Evolutionary conservation across 1,139 yeast genomes (phyloP).

Genomic region (Kurtzmaniella quercitrusa): DNA sequence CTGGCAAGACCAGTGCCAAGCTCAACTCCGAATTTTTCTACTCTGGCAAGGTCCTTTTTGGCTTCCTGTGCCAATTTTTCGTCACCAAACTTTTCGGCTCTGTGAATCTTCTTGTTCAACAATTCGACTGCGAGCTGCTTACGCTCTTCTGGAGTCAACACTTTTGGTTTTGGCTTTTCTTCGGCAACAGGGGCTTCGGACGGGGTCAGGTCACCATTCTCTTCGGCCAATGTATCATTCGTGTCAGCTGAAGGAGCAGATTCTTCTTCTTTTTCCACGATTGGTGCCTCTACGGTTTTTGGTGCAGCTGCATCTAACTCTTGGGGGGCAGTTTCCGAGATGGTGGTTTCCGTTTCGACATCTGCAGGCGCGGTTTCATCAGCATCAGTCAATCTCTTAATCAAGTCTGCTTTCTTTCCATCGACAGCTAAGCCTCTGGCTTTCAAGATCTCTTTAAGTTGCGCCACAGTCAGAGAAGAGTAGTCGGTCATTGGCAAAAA

Average conservation of each 20-base stretch:
- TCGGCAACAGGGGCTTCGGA: slow-evolving; percentile 13
- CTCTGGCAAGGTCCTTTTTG: slow-evolving; percentile 61
- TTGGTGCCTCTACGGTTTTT: slow-evolving; percentile 12
- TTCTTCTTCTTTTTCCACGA: slow-evolving; percentile 6
- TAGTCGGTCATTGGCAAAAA: slow-evolving; percentile 49
- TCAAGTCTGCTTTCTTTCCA: slow-evolving; percentile 83
- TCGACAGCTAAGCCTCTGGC: slow-evolving; percentile 62
- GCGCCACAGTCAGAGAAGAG: slow-evolving; percentile 70
- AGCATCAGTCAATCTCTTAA: slow-evolving; percentile 43
- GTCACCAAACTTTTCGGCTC: slow-evolving; percentile 77
- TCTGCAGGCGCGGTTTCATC: slow-evolving; percentile 14
- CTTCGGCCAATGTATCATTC: neutral
- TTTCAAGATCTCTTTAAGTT: slow-evolving; percentile 75
- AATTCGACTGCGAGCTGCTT: slow-evolving; percentile 66
- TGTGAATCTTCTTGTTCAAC: slow-evolving; percentile 59
- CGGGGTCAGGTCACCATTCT: slow-evolving; percentile 9
- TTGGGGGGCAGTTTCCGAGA: neutral
- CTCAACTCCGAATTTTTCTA: slow-evolving; percentile 82
- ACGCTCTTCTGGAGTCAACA: slow-evolving; percentile 62
- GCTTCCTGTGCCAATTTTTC: slow-evolving; percentile 49
- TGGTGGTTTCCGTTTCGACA: slow-evolving; percentile 15
- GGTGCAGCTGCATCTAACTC: slow-evolving; percentile 9
- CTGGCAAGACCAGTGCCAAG: slow-evolving; percentile 61
- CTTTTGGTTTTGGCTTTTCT: slow-evolving; percentile 30
- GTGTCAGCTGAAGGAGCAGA: slow-evolving; percentile 6